Conservation (phyloP, 1,284 basidiomycete genomes). For the Coriolopsis trogii region DNA sequence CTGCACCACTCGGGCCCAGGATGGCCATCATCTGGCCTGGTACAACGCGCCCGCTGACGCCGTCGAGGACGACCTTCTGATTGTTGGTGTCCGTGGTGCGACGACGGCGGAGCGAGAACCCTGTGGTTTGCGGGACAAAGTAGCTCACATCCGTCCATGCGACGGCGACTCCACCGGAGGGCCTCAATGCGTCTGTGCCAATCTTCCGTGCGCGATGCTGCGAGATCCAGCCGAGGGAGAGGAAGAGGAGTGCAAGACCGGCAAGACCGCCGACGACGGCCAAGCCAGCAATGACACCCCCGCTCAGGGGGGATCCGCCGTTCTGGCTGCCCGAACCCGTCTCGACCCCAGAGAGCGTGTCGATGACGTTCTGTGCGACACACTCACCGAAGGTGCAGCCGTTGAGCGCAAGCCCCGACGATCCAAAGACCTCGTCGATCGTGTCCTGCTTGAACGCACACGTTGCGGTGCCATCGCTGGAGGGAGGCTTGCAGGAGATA, state of each 20-base stretch:
- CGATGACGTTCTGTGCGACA: conserved; percentile 77
- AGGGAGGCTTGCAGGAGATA: conserved; percentile 62
- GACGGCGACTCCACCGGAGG: conserved; percentile 58
- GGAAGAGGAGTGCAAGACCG: conserved; percentile 55
- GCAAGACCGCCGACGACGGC: conserved; percentile 77
- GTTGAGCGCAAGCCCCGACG: conserved; percentile 66
- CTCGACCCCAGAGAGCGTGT: conserved; percentile 43
- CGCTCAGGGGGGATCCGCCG: conserved; percentile 51
- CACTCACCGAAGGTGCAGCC: conserved; percentile 87
- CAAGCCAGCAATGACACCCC: conserved; percentile 86
- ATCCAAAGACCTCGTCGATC: conserved; percentile 72
- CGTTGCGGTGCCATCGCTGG: conserved; percentile 48
- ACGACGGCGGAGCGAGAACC: conserved; percentile 12
- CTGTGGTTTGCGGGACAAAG: conserved; percentile 39
- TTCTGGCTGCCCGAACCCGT: conserved; percentile 23
- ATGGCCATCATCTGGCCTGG: conserved; percentile 87
- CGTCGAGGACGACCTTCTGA: conserved; percentile 75
- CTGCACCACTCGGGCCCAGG: conserved; percentile 88
- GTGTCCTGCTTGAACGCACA: conserved; percentile 80
- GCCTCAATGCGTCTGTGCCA: conserved; percentile 37
- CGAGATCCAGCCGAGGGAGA: conserved; percentile 61
- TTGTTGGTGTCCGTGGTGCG: conserved; percentile 30
- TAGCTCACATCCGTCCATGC: conserved; percentile 78
- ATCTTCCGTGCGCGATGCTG: conserved; percentile 64
- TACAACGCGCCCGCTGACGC: conserved; percentile 65